Conservation (phyloP, 2,329 filamentous ascomycete genomes). For the Emergomyces africanus region DNA sequence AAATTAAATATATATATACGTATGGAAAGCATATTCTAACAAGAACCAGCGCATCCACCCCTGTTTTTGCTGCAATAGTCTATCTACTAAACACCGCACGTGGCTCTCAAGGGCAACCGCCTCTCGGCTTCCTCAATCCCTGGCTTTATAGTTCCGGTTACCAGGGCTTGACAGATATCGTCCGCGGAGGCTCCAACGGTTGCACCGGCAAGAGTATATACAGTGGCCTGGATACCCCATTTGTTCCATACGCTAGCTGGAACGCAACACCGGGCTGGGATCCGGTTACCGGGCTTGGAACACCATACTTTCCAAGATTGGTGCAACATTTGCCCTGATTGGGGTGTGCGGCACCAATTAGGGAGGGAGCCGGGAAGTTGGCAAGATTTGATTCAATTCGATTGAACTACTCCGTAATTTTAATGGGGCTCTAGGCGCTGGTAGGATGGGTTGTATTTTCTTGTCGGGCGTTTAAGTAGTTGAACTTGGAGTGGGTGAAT, state of each 20-base stretch:
- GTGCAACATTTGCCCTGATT: too few relatives aligned
- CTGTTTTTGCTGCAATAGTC: constrained; percentile 50
- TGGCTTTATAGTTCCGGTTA: constrained; percentile 41
- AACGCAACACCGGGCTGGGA: constrained; percentile 40
- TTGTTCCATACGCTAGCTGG: constrained; percentile 38
- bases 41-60: constrained; percentile 42
- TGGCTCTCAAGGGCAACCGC: constrained; percentile 39
- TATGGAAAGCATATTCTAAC: not conserved
- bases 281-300: constrained; percentile 35
- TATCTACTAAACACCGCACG: constrained; percentile 52
- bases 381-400: too few relatives aligned
- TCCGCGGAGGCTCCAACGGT: constrained; percentile 34
- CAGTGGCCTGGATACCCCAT: too few relatives aligned
- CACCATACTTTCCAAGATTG: constrained; percentile 17
- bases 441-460: too few relatives aligned
- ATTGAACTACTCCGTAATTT: not conserved
- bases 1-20: too few relatives aligned
- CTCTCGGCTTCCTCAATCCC: constrained; percentile 50
- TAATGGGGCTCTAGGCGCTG: not conserved
- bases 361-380: not conserved
- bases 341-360: not conserved
- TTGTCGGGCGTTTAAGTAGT: too few relatives aligned
- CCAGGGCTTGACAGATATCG: constrained; percentile 36
- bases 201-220: constrained; percentile 22
- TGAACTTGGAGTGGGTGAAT: too few relatives aligned